Percentiles rank a stretch among this genome's conserved stretches.
These are phyloP conservation scores for Hypoxylon crocopeplum DNA, from an alignment of 495 filamentous ascomycete genomes.

Conservation along the genomic window DNA sequence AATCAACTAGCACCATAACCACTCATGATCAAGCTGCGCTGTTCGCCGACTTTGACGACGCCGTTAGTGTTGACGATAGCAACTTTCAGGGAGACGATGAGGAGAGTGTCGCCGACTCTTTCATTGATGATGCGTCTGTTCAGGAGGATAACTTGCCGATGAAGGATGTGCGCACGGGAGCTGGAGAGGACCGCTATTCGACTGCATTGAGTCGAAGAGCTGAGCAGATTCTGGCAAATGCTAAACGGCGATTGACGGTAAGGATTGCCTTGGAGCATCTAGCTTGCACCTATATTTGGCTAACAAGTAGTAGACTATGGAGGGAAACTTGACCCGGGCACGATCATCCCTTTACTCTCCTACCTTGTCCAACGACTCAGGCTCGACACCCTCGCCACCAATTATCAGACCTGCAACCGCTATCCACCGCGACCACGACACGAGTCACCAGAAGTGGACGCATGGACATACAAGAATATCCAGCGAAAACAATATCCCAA, in stretches of 20 bases:
- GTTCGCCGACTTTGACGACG: conserved; percentile 64
- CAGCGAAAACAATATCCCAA: conserved; percentile 53
- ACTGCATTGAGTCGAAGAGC: conserved; percentile 81
- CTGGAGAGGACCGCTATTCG: conserved; percentile 55
- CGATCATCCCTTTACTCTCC: conserved; percentile 72
- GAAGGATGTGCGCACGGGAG: conserved; percentile 9
- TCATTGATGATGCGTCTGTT: conserved; percentile 47
- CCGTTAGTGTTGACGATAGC: conserved; percentile 62
- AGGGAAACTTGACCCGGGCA: conserved; percentile 83
- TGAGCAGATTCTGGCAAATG: conserved; percentile 88
- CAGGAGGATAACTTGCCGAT: conserved; percentile 15
- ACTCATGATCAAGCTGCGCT: conserved; percentile 50
- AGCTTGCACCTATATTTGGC: background rate
- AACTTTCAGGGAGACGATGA: conserved; percentile 66
- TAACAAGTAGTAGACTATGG: conserved; percentile 74
- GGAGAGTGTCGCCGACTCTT: conserved; percentile 61
- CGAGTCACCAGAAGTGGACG: conserved; percentile 22
- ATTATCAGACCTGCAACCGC: conserved; percentile 45
- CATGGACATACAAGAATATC: conserved; percentile 50
- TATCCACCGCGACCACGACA: conserved; percentile 36
- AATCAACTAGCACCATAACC: conserved; percentile 59
- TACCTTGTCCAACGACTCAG: conserved; percentile 61
- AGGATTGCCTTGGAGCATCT: conserved; percentile 40
- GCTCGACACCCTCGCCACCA: conserved; percentile 53
- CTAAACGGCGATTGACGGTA: conserved; percentile 86